These are phyloP conservation scores for Euphrasia arctica DNA, from an alignment of 305 asterid genomes.

Conservation along the genomic window DNA sequence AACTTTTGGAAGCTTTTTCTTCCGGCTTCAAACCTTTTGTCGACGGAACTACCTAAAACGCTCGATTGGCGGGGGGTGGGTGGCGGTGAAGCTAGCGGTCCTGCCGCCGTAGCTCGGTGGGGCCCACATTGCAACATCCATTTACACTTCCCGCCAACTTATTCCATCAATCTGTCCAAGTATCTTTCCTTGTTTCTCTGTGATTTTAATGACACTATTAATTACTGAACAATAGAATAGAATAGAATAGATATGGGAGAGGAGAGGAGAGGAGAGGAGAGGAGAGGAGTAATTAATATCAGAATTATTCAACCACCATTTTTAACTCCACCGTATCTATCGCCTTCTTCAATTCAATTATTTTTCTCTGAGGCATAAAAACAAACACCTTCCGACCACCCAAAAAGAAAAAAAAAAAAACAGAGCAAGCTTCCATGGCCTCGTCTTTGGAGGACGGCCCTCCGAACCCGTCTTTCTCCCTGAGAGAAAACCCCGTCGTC, in stretches of 20 bases:
- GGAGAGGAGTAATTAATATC: constrained; percentile 7
- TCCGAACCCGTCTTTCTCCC: constrained; percentile 52
- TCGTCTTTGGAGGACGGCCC: constrained; percentile 43
- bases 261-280: no score
- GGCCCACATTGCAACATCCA: background rate
- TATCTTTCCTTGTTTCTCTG: background rate
- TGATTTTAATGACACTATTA: constrained; percentile 18
- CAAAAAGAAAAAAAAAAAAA: background rate
- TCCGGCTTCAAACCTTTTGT: no score
- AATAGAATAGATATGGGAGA: background rate
- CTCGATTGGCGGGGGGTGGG: no score
- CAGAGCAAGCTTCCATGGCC: constrained; percentile 19
- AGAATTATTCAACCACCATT: constrained; percentile 23
- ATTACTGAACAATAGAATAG: background rate
- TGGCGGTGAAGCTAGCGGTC: no score
- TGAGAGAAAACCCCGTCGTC: constrained; percentile 36
- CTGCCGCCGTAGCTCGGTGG: no score
- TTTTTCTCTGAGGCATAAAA: background rate
- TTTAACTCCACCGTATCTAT: constrained; percentile 1
- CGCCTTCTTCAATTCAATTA: background rate
- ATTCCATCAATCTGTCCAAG: background rate
- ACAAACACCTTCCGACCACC: background rate
- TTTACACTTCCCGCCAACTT: background rate
- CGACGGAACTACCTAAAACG: no score
- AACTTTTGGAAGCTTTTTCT: no score